Base-by-base conservation (phyloP, 164 flowering plant species). In the Paratinospora sagittata region DNA sequence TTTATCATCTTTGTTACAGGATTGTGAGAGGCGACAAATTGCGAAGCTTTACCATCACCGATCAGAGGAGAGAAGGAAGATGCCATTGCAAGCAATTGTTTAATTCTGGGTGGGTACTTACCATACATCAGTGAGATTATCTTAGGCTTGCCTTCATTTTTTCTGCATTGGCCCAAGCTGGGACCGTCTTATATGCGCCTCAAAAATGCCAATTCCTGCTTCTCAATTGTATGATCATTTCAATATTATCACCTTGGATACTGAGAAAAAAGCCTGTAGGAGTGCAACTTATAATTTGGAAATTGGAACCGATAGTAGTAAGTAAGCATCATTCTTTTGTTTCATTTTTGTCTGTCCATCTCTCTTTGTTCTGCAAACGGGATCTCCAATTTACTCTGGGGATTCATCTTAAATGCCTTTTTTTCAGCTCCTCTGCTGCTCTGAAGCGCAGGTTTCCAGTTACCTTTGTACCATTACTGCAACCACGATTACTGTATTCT, bases 31-130 rank as follows among this genome's bases (percentile, higher is more conserved):
- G 77, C 79, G 97, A 77, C 73, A 79, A 47, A 83, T 90, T 67
- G 90, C 92, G 0, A 93, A 91, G 80, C 79, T 93, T 66, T 93
- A 72, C 82, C 96, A 66, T 71, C 98, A 91, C 74, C 83, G 92
- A 70, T 71, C 89, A 49, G 92, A 91, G 69, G 96, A 89, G 76
- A 87, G 80, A 77, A 81, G 90, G 58, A 78, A 63, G 61, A 36
- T 77, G 37, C 79, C 76, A 34, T 81, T 75, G 71, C 75, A 68
- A 39, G 84, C 77, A 71, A 58, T 33, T 3, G 78, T 64, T 36
- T 84, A 74, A 76, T 65, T 45, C 69, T 26, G 66, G n/a, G n/a
- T n/a, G n/a, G 14, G 17, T 27, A 27, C 12, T 1, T 11, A 3
- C 5, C 8, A 27, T 33, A 26, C 19, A 26, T 14, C 8, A 7